Evolutionary conservation across 2,329 filamentous ascomycete species (phyloP).

Genomic region (Aspergillus brunneoviolaceus): DNA sequence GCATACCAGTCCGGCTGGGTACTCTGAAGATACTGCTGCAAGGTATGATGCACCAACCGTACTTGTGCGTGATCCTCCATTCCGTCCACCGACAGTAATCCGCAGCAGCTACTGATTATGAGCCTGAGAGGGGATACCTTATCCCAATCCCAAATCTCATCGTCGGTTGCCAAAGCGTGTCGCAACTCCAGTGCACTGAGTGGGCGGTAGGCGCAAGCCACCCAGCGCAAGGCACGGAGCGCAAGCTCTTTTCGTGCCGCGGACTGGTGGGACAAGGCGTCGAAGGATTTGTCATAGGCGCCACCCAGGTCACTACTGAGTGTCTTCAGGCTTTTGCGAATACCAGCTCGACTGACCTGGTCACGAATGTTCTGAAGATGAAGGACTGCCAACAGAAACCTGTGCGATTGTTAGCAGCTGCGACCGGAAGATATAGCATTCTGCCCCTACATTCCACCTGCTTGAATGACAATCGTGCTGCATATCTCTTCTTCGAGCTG

Average conservation of each 20-base stretch:
- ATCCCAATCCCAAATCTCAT: not conserved
- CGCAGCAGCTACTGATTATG: not conserved
- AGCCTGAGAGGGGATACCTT: too few species aligned
- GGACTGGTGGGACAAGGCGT: not conserved
- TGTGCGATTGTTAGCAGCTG: not conserved
- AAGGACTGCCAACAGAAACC: conserved; percentile 8
- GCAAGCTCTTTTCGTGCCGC: not conserved
- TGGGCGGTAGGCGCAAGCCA: not conserved
- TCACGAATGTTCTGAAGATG: conserved; percentile 8
- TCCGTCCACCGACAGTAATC: conserved; percentile 5
- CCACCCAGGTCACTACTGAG: not conserved
- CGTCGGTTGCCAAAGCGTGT: not conserved
- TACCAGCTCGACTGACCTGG: conserved; percentile 6
- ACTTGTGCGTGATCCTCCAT: not conserved
- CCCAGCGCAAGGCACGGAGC: conserved; percentile 1
- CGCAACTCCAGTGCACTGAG: conserved; percentile 1
- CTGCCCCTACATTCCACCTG: not conserved
- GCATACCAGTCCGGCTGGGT: not conserved
- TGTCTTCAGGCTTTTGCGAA: not conserved
- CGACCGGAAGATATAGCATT: not conserved
- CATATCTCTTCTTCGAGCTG: not conserved
- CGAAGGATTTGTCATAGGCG: not conserved
- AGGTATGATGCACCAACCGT: conserved; percentile 7
- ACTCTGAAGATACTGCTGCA: conserved; percentile 6
- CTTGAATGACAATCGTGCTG: not conserved